Base-by-base conservation (phyloP, 2,329 filamentous ascomycete genomes). In the Sporothrix phasma region DNA sequence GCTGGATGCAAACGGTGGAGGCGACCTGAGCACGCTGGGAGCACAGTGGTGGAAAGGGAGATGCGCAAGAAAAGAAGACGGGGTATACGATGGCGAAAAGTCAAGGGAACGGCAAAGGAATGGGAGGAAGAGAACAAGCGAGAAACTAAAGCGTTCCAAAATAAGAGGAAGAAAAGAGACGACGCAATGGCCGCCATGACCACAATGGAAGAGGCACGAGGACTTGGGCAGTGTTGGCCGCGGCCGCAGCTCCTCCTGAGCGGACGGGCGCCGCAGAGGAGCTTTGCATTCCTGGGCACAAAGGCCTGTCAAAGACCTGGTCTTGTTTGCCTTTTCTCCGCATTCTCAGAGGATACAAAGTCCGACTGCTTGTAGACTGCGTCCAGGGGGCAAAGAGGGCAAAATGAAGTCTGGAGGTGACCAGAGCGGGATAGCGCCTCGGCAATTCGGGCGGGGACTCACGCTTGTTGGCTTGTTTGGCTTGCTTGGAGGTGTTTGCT, bases 381-480 rank as follows among this genome's bases (percentile, higher is more conserved):
- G 13, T 54, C 49, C 49, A 60, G 45, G 3, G 39, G 8, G 3
- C 8, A 13, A 56, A n/a, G n/a, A n/a, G n/a, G n/a, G n/a, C n/a
- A 22, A 15, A 15, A 2, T 6, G 26, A 45, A 60, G 56, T 46
- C 46, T 53, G 60, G 60, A 51, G 59, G 29, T 31, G 59, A n/a
- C 29, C 53, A 39, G 41, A 13, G 43, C 22, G 34, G 46, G 34
- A 62, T 41, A 53, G 60, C 60, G 46, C 46, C 60, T 62, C 60
- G 60, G 60, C 46, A 51, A 15, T 17, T 62, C 37, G 26, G 29
- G 34, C 22, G 46, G 15, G 29, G 10, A n/a, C 22, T 39, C 22
- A 15, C 19, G 60, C 26, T 45, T 29, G 60, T 51, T 43, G 31
- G n/a, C 24, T 43, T 45, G 24, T 15, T 39, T 31, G 5, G 31